Base-by-base conservation (phyloP, 1,284 basidiomycete species). In the Paramarasmius palmivorus region DNA sequence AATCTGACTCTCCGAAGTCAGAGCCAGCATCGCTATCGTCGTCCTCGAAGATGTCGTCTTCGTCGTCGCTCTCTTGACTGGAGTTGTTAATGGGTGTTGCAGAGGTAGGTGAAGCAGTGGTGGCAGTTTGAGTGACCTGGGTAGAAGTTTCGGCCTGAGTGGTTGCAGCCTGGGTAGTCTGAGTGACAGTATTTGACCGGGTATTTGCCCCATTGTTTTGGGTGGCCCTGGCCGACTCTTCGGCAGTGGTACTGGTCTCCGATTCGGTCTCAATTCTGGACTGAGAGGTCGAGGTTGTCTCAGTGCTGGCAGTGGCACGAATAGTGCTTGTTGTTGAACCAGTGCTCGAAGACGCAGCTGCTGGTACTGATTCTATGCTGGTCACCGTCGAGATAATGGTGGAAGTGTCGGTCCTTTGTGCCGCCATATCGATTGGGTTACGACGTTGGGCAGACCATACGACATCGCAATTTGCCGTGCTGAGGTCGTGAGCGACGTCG, bases 401-500 rank as follows among this genome's bases (percentile, higher is more conserved):
- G 6, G 29, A 12, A 17, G 17, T 40, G 39, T 17, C 22, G 17
- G 12, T 17, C 17, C n/a, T 22, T 10, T 10, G 12, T 20, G 20
- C n/a, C 7, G 20, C 9, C 34, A 19, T 38, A 15, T 20, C 22
- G 12, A 7, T 10, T 17, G 17, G 9, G 26, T 10, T 34, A 12
- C 4, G 37, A 40, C 25, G 38, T 17, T 19, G 12, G 9, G 65
- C 77, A 49, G 75, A 68, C 83, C 84, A 90, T 32, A 88, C 73
- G 32, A 84, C 65, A 34, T 71, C 62, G 61, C 88, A 90, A 4
- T 72, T 67, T 26, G 66, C 61, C 0, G 69, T 66, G 46, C 62
- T 66, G 2, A 77, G 72, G 53, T 74, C 71, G 52, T 84, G 61
- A 39, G 73, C 67, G n/a, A 86, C 75, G 56, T 71, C 73, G 42